Evolutionary conservation across 2,329 filamentous ascomycete species (phyloP).

Genomic region (Claviceps arundinis): DNA sequence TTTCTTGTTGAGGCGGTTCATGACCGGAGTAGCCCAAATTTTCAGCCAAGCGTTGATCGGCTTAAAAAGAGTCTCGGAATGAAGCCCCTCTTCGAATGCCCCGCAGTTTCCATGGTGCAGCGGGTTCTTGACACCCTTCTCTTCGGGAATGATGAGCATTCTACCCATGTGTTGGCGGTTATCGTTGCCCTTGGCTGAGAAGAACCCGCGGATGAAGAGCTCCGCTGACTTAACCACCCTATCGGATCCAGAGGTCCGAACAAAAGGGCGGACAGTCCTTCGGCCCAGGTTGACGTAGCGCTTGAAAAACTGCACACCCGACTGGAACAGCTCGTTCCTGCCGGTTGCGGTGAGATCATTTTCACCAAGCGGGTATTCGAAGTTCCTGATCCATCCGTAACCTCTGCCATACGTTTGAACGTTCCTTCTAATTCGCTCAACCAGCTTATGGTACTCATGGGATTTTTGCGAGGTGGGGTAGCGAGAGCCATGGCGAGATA

Average conservation of each 20-base stretch:
- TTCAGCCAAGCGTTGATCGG: slow-evolving; percentile 45
- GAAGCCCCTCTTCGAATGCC: slow-evolving; percentile 50
- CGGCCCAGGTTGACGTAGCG: slow-evolving; percentile 53
- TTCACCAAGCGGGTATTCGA: slow-evolving; percentile 55
- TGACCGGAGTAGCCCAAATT: slow-evolving; percentile 54
- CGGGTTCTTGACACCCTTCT: slow-evolving; percentile 59
- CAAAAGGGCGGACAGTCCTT: slow-evolving; percentile 45
- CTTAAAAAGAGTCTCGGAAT: slow-evolving; percentile 31
- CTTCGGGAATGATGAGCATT: slow-evolving; percentile 58
- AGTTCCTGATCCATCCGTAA: slow-evolving; percentile 59
- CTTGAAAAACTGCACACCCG: slow-evolving; percentile 61
- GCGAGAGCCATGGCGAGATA: slow-evolving; percentile 76
- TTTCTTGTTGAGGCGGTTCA: slow-evolving; percentile 53
- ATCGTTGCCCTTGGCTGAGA: slow-evolving; percentile 27
- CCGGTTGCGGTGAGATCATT: slow-evolving; percentile 59
- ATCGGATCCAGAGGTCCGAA: slow-evolving; percentile 55
- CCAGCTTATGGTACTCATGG: slow-evolving; percentile 44
- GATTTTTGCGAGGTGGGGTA: slow-evolving; percentile 64
- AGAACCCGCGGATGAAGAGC: slow-evolving; percentile 65
- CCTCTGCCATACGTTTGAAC: slow-evolving; percentile 44
- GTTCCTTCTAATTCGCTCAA: slow-evolving; percentile 49
- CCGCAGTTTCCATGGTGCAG: slow-evolving; percentile 62
- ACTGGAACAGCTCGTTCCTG: slow-evolving; percentile 55
- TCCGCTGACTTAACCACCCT: slow-evolving; percentile 63
- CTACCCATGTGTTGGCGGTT: slow-evolving; percentile 33